Evolutionary conservation across 2,329 filamentous ascomycete species (phyloP).

Genomic region (Volutella citrinella): DNA sequence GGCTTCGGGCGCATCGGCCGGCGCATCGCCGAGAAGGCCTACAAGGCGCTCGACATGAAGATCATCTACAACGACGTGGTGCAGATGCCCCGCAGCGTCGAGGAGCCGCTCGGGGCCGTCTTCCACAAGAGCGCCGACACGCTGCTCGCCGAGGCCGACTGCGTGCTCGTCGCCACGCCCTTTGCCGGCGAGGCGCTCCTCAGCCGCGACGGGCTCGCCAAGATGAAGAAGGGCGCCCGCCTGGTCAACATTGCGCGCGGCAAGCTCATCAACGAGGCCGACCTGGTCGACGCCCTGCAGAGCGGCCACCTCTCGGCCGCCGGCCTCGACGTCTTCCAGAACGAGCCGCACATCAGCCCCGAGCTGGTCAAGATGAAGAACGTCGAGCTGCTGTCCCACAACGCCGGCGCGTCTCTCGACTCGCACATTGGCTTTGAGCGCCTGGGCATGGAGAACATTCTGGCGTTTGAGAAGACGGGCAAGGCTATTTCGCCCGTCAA

Average conservation of each 20-base stretch:
- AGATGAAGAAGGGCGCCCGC: constrained; percentile 69
- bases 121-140: constrained; percentile 21
- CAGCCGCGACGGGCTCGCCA: constrained; percentile 55
- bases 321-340: constrained; percentile 69
- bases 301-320: constrained; percentile 58
- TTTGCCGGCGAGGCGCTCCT: constrained; percentile 21
- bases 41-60: constrained; percentile 26
- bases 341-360: constrained; percentile 53
- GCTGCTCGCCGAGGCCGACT: constrained; percentile 22
- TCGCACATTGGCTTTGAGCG: constrained; percentile 24
- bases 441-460: constrained; percentile 25
- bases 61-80: constrained; percentile 26
- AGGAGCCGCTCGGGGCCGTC: constrained; percentile 11
- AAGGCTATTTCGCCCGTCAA: constrained; percentile 25
- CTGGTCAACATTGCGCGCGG: constrained; percentile 71
- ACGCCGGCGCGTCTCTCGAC: constrained; percentile 23
- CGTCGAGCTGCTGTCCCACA: constrained; percentile 23
- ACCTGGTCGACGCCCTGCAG: constrained; percentile 63
- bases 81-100: constrained; percentile 16
- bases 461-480: constrained; percentile 17
- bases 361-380: constrained; percentile 24
- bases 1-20: constrained; percentile 24
- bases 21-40: constrained; percentile 24
- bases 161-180: constrained; percentile 21
- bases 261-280: constrained; percentile 69